These are phyloP conservation scores for Polyplosphaeria fusca DNA, from an alignment of 495 filamentous ascomycete genomes.

Conservation along the genomic window DNA sequence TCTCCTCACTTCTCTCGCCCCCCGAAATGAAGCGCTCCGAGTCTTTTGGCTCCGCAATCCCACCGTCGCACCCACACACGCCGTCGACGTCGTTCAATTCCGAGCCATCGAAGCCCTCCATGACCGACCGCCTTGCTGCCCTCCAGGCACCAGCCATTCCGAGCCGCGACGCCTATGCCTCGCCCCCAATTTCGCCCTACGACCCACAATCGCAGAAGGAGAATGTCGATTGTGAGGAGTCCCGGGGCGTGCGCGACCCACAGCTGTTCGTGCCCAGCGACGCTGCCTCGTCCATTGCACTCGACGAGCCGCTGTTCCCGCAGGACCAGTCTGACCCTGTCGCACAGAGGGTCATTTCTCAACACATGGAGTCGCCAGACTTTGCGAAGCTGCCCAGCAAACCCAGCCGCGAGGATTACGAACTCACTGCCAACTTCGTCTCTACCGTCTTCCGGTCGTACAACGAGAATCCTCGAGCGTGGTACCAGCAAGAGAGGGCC, in stretches of 20 bases:
- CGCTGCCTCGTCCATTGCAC: slow-evolving; percentile 13
- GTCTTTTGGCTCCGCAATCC: slow-evolving; percentile 29
- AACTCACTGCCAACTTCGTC: slow-evolving; percentile 26
- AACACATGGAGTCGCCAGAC: slow-evolving; percentile 30
- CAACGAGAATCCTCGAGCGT: slow-evolving; percentile 30
- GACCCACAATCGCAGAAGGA: slow-evolving; percentile 35
- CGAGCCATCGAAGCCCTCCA: slow-evolving; percentile 8
- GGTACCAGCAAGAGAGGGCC: slow-evolving; percentile 29
- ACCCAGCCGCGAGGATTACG: slow-evolving; percentile 34
- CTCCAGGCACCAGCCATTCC: slow-evolving; percentile 13
- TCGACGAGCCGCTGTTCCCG: slow-evolving; percentile 29
- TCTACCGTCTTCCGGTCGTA: slow-evolving; percentile 24
- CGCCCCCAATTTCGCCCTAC: slow-evolving; percentile 34
- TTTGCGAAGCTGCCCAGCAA: slow-evolving; percentile 19
- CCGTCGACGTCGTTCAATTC: slow-evolving; percentile 34
- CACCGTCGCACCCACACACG: slow-evolving; percentile 18
- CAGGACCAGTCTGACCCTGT: slow-evolving; percentile 16
- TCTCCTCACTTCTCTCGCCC: slow-evolving; percentile 35
- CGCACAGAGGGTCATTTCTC: slow-evolving; percentile 14
- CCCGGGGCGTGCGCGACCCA: slow-evolving; percentile 24
- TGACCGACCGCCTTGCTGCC: slow-evolving; percentile 5
- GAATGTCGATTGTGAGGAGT: slow-evolving; percentile 20
- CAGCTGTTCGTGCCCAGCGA: slow-evolving; percentile 30
- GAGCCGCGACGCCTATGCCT: slow-evolving; percentile 27
- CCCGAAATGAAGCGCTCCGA: slow-evolving; percentile 33